phyloP scores from a whole-genome alignment of 2,329 filamentous ascomycete species.

The Ascocoryne sarcoides region DNA sequence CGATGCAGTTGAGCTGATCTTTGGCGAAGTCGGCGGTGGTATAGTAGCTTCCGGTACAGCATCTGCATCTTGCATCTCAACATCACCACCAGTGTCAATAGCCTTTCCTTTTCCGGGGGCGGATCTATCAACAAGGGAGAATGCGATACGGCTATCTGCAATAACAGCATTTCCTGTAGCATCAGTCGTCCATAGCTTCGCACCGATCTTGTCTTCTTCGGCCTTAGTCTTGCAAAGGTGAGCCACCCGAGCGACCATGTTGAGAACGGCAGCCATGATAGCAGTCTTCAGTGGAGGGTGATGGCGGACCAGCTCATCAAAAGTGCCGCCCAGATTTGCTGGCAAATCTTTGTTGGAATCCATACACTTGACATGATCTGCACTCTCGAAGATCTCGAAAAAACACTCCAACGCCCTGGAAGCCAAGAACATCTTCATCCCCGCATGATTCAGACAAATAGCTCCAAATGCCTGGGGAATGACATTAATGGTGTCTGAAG shows the following conservation, averaged over 20 bases:
- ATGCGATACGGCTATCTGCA: slow-evolving; percentile 36
- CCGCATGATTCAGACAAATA: slow-evolving; percentile 82
- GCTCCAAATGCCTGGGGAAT: slow-evolving; percentile 85
- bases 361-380: slow-evolving; percentile 78
- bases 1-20: slow-evolving; percentile 17
- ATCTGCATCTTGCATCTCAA: slow-evolving; percentile 56
- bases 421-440: slow-evolving; percentile 77
- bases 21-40: slow-evolving; percentile 13
- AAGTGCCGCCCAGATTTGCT: slow-evolving; percentile 67
- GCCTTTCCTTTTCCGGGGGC: slow-evolving; percentile 34
- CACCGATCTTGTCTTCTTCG: slow-evolving; percentile 60
- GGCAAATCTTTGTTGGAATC: slow-evolving; percentile 65
- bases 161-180: slow-evolving; percentile 49
- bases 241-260: slow-evolving; percentile 78
- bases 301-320: slow-evolving; percentile 91
- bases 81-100: slow-evolving; percentile 42
- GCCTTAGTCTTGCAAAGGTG: slow-evolving; percentile 66
- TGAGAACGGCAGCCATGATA: slow-evolving; percentile 77
- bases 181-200: slow-evolving; percentile 63
- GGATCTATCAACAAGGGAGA: slow-evolving; percentile 22
- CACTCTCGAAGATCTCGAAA: slow-evolving; percentile 94
- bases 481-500: slow-evolving; percentile 77
- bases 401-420: slow-evolving; percentile 79
- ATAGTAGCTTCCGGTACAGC: neutral
- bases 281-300: slow-evolving; percentile 74